Evolutionary conservation across 805 yeast genomes (phyloP).

Genomic region (Zygosaccharomyces bailii): DNA sequence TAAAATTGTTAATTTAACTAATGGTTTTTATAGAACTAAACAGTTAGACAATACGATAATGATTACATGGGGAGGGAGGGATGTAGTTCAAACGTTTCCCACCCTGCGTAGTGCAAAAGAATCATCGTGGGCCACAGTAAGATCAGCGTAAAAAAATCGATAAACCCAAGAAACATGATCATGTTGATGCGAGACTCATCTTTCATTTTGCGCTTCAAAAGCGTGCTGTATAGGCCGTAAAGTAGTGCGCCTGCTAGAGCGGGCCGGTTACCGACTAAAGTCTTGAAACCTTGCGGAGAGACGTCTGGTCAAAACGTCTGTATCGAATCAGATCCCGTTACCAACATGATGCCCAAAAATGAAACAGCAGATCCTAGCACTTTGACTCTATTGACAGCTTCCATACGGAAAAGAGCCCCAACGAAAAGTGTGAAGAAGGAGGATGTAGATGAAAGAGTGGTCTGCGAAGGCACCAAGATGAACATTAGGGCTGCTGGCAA

Average conservation of each 20-base stretch:
- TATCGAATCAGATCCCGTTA: slow-evolving; percentile 62
- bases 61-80: slow-evolving; percentile 51
- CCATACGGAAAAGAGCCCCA: slow-evolving; percentile 72
- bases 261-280: slow-evolving; percentile 66
- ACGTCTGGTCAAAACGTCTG: slow-evolving; percentile 2
- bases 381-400: slow-evolving; percentile 61
- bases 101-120: slow-evolving; percentile 56
- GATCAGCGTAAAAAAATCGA: slow-evolving; percentile 76
- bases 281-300: slow-evolving; percentile 25
- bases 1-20: too few species aligned
- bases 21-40: too few species aligned
- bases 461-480: slow-evolving; percentile 92
- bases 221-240: slow-evolving; percentile 86
- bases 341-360: slow-evolving; percentile 73
- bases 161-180: slow-evolving; percentile 89
- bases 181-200: slow-evolving; percentile 77
- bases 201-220: slow-evolving; percentile 68
- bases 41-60: slow-evolving; percentile 61
- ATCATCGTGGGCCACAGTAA: slow-evolving; percentile 80
- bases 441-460: slow-evolving; percentile 87
- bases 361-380: slow-evolving; percentile 67
- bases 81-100: slow-evolving; percentile 74
- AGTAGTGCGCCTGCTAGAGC: slow-evolving; percentile 85
- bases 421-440: slow-evolving; percentile 87
- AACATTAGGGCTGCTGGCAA: slow-evolving; percentile 83